Evolutionary conservation across 2,329 filamentous ascomycete species (phyloP).

Genomic region (Anthostomella pinea): DNA sequence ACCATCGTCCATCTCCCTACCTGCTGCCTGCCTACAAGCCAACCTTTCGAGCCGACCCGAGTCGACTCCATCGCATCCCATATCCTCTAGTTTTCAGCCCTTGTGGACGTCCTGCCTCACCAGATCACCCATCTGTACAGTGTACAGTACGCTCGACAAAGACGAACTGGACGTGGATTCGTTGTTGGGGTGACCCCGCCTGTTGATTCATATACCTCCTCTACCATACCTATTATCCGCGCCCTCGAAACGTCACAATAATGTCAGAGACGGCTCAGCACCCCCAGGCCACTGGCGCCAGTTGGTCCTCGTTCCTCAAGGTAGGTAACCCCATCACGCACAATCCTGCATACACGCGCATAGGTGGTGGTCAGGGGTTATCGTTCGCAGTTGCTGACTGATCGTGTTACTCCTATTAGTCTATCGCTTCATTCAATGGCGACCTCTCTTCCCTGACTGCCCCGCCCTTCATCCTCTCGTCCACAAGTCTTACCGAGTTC

Average conservation of each 20-base stretch:
- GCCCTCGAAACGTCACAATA: constrained; percentile 8
- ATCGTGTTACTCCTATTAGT: constrained; percentile 17
- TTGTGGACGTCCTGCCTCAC: too few relatives aligned
- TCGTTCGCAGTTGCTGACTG: not conserved
- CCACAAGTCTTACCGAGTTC: constrained; percentile 46
- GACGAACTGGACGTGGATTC: constrained; percentile 5
- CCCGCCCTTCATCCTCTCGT: constrained; percentile 48
- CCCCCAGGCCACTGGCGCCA: constrained; percentile 30
- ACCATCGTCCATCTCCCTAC: too few relatives aligned
- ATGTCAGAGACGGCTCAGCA: constrained; percentile 28
- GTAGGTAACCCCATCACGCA: too few relatives aligned
- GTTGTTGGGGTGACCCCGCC: constrained; percentile 13
- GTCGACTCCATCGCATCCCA: too few relatives aligned
- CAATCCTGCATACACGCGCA: not conserved
- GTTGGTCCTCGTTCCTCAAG: constrained; percentile 34
- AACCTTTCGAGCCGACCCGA: too few relatives aligned
- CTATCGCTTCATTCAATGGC: constrained; percentile 41
- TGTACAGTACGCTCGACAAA: too few relatives aligned
- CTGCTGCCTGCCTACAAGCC: too few relatives aligned
- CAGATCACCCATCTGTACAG: too few relatives aligned
- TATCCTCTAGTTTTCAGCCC: too few relatives aligned
- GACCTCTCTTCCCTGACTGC: constrained; percentile 52
- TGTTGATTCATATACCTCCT: constrained; percentile 5
- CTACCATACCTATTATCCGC: constrained; percentile 3
- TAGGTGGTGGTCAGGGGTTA: too few relatives aligned